Conservation (phyloP, 2,329 filamentous ascomycete species). For the Colletotrichum sp. region DNA sequence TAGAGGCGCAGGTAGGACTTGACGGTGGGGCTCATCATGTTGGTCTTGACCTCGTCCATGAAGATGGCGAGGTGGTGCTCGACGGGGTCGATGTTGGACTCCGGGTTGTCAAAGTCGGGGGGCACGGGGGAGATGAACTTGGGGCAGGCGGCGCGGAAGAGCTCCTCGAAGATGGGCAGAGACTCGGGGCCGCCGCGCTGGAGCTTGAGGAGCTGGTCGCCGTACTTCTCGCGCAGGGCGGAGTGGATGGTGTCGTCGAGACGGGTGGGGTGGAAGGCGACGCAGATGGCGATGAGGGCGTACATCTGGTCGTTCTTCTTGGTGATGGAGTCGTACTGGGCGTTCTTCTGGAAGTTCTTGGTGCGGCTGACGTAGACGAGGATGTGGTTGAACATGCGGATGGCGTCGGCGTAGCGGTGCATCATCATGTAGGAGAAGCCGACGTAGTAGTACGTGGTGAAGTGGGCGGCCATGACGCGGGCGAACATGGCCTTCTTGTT, state of each 20-base stretch:
- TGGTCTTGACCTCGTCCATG: slow-evolving; percentile 99
- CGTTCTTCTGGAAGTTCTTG: slow-evolving; percentile 99
- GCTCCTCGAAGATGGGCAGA: slow-evolving; percentile 95
- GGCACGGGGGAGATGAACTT: slow-evolving; percentile 99
- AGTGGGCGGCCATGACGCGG: slow-evolving; percentile 98
- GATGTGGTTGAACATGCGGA: slow-evolving; percentile 99
- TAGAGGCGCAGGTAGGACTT: slow-evolving; percentile 99
- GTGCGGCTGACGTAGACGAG: slow-evolving; percentile 97
- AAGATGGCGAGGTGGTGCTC: slow-evolving; percentile 98
- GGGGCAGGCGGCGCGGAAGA: slow-evolving; percentile 97
- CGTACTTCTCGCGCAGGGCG: slow-evolving; percentile 97
- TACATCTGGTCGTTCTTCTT: slow-evolving; percentile 99
- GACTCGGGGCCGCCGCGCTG: slow-evolving; percentile 96
- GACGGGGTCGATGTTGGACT: slow-evolving; percentile 93
- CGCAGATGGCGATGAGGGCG: slow-evolving; percentile 97
- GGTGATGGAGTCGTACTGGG: slow-evolving; percentile 96
- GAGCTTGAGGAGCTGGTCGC: slow-evolving; percentile 95
- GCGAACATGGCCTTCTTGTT: slow-evolving; percentile 99
- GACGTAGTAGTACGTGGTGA: slow-evolving; percentile 99
- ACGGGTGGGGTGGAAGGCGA: slow-evolving; percentile 95
- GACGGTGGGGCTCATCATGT: slow-evolving; percentile 96
- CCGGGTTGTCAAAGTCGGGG: slow-evolving; percentile 96
- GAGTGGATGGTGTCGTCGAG: slow-evolving; percentile 99
- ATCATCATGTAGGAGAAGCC: slow-evolving; percentile 99
- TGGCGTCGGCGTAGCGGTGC: slow-evolving; percentile 98